Evolutionary conservation across 1,284 basidiomycete species (phyloP).

Genomic region (Paramarasmius palmivorus): DNA sequence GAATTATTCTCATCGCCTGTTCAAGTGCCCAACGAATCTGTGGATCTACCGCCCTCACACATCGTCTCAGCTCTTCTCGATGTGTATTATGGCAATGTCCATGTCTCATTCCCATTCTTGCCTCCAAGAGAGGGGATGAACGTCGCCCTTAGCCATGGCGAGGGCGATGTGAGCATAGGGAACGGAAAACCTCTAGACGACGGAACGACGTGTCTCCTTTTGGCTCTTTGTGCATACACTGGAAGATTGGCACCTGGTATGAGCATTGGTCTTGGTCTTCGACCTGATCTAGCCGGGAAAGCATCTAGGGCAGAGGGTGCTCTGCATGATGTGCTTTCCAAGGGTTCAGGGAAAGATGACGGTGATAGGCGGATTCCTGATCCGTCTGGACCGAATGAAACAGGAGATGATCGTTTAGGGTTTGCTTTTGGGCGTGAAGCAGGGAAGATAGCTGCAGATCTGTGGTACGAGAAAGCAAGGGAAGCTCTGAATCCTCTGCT

Average conservation of each 20-base stretch:
- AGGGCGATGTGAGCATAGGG: background rate
- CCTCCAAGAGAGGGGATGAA: constrained; percentile 20
- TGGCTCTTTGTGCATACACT: constrained; percentile 28
- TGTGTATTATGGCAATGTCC: constrained; percentile 24
- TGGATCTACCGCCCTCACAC: constrained; percentile 26
- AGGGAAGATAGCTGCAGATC: constrained; percentile 24
- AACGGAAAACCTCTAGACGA: constrained; percentile 10
- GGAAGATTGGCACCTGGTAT: constrained; percentile 17
- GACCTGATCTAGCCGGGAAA: background rate
- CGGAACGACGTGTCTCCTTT: constrained; percentile 18
- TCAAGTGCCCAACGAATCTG: constrained; percentile 5
- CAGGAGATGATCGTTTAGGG: background rate
- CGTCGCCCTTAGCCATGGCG: background rate
- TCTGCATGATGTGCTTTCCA: no score
- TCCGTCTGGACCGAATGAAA: background rate
- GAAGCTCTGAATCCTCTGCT: constrained; percentile 13
- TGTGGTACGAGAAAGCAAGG: constrained; percentile 26
- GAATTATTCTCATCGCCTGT: background rate
- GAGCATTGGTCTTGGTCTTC: constrained; percentile 14
- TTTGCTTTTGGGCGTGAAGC: constrained; percentile 10
- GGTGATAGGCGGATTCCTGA: no score
- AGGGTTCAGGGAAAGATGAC: no score
- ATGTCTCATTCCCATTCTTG: constrained; percentile 25
- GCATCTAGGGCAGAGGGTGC: no score
- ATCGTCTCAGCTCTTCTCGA: constrained; percentile 24